Evolutionary conservation across 345 rosid genomes (phyloP).

Genomic region (Dipteronia sinensis): DNA sequence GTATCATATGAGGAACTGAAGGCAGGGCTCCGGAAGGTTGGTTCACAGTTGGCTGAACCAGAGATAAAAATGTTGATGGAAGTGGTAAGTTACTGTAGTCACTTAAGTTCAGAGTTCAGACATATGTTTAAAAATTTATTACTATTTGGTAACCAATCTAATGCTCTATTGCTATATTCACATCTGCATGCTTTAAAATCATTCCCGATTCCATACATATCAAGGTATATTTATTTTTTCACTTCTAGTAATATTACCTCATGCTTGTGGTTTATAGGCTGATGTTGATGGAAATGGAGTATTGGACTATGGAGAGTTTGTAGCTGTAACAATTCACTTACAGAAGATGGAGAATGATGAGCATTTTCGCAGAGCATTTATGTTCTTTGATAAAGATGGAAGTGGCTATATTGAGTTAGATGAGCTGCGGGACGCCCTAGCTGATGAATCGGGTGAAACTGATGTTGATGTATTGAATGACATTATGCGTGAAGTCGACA

Average conservation of each 20-base stretch:
- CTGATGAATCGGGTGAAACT: constrained; percentile 75
- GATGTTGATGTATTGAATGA: constrained; percentile 67
- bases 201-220: not conserved
- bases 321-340: constrained; percentile 96
- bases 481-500: constrained; percentile 93
- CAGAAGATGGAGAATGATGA: constrained; percentile 98
- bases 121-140: not conserved
- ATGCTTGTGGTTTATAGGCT: constrained; percentile 53
- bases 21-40: constrained; percentile 90
- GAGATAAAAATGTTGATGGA: constrained; percentile 99
- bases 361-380: constrained; percentile 88
- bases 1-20: constrained; percentile 75
- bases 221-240: not conserved
- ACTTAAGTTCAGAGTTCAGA: not conserved
- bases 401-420: constrained; percentile 77
- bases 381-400: constrained; percentile 85
- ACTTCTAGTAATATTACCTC: not conserved
- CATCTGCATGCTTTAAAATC: not conserved
- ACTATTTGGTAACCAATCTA: constrained; percentile 2
- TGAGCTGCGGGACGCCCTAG: constrained; percentile 73
- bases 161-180: not conserved
- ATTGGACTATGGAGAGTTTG: constrained; percentile 91
- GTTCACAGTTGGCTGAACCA: constrained; percentile 86
- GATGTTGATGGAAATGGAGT: constrained; percentile 95
- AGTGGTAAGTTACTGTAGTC: constrained; percentile 58